These are phyloP conservation scores for Fusarium anguioides DNA, from an alignment of 2,329 filamentous ascomycete genomes.

Conservation along the genomic window DNA sequence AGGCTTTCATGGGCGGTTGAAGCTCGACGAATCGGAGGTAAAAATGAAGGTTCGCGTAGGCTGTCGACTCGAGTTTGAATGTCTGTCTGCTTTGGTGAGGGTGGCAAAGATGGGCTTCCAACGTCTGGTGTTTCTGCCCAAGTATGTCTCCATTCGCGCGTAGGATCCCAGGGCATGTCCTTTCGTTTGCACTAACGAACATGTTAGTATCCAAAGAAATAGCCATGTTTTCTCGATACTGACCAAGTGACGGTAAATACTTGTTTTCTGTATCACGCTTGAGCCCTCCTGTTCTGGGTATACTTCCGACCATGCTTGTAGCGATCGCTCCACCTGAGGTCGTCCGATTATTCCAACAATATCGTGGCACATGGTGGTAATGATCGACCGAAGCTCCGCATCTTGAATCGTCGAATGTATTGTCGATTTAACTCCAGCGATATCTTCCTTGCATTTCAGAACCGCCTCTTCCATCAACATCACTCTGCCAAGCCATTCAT, in stretches of 20 bases:
- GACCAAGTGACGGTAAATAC: not conserved
- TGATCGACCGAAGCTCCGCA: not conserved
- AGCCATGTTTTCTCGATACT: not conserved
- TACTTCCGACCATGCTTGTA: conserved; percentile 2
- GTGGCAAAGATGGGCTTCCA: not conserved
- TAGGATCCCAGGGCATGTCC: not conserved
- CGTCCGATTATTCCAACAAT: not conserved
- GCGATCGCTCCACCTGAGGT: not conserved
- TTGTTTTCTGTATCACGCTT: not conserved
- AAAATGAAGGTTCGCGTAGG: not conserved
- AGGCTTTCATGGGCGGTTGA: not conserved
- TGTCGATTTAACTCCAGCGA: not conserved
- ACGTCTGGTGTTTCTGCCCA: not conserved
- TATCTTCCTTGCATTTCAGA: not conserved
- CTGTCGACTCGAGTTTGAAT: not conserved
- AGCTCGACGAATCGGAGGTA: not conserved
- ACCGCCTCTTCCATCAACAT: not conserved
- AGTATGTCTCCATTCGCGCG: not conserved
- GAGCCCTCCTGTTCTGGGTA: not conserved
- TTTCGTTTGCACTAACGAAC: not conserved
- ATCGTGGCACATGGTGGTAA: not conserved
- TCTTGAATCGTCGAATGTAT: not conserved
- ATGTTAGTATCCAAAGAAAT: not conserved
- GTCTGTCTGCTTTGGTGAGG: not conserved
- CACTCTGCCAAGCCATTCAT: not conserved